Base-by-base conservation (phyloP, 2,329 filamentous ascomycete genomes). In the Beauveria medogensis region DNA sequence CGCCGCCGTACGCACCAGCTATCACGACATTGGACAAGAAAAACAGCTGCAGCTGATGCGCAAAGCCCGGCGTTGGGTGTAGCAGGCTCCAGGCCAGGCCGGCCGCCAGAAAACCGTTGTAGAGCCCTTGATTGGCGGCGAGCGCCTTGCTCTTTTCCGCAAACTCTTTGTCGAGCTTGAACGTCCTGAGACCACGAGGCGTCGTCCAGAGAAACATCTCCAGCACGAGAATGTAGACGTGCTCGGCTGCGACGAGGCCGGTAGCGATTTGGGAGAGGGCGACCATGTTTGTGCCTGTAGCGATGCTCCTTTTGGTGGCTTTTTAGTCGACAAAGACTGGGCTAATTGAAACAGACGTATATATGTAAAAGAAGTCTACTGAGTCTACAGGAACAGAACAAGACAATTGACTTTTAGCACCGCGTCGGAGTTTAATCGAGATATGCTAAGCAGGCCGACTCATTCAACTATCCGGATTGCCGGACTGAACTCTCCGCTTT, bases 51-150 rank as follows among this genome's bases (percentile, higher is more conserved):
- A 82, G 70, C 69, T 82, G 76, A 3, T 59, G 64, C 18, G 72
- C 74, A 62, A 82, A 75, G 43, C 69, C 74, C 7, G 70, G 59
- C 6, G 73, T 71, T 1, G 79, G 77, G 65, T 82, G 78, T 3
- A 70, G n/a, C n/a, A 80, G 63, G 3, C 75, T 73, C 79, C 79
- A 82, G 28, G 70, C 62, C 2, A 82, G 68, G 0, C 79, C 79
- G 1, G 78, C 78, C 3, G 78, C 75, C n/a, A 82, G 71, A 59
- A 82, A 80, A 47, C 79, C 79, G 66, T 82, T 82, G 70, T 82
- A 82, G 6, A 82, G 71, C 22, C 79, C 79, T 66, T 81, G 79
- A 67, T 81, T 82, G 57, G 77, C 77, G 52, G 77, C 79, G 41
- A 82, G 70, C 4, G 70, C 65, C 63, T 73, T 74, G 3, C 77